These are phyloP conservation scores for Durotheca rogersii DNA, from an alignment of 495 filamentous ascomycete genomes.

Conservation along the genomic window DNA sequence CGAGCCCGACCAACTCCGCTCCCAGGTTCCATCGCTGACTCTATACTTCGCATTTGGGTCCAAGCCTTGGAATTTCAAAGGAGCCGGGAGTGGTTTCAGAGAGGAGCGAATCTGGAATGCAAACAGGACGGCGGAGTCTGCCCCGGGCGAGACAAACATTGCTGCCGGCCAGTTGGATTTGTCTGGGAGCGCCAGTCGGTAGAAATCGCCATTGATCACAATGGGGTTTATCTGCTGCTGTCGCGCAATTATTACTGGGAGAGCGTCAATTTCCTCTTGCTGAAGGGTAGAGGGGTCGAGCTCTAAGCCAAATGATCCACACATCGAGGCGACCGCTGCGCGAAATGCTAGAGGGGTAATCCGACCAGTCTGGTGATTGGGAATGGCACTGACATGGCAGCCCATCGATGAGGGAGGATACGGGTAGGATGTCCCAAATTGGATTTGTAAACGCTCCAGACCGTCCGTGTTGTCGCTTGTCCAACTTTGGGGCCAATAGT, in stretches of 20 bases:
- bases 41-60: slow-evolving; percentile 47
- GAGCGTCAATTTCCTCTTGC: slow-evolving; percentile 44
- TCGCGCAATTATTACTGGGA: slow-evolving; percentile 48
- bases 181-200: slow-evolving; percentile 52
- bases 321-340: slow-evolving; percentile 59
- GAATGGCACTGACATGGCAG: slow-evolving; percentile 56
- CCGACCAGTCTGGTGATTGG: slow-evolving; percentile 52
- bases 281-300: slow-evolving; percentile 48
- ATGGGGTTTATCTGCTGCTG: slow-evolving; percentile 54
- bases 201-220: slow-evolving; percentile 52
- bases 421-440: slow-evolving; percentile 54
- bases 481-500: slow-evolving; percentile 61
- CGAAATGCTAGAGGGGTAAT: slow-evolving; percentile 52
- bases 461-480: slow-evolving; percentile 59
- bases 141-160: slow-evolving; percentile 51
- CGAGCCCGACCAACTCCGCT: slow-evolving; percentile 44
- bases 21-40: slow-evolving; percentile 45
- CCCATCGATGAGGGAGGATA: slow-evolving; percentile 59
- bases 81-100: slow-evolving; percentile 47
- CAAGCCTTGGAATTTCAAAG: slow-evolving; percentile 48
- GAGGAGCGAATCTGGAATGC: slow-evolving; percentile 49
- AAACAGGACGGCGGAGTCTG: slow-evolving; percentile 47
- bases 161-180: slow-evolving; percentile 57
- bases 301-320: slow-evolving; percentile 58
- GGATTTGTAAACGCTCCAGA: slow-evolving; percentile 53